Evolutionary conservation across 257 asterid species (phyloP).

Genomic region (Ajuga chamaepitys): DNA sequence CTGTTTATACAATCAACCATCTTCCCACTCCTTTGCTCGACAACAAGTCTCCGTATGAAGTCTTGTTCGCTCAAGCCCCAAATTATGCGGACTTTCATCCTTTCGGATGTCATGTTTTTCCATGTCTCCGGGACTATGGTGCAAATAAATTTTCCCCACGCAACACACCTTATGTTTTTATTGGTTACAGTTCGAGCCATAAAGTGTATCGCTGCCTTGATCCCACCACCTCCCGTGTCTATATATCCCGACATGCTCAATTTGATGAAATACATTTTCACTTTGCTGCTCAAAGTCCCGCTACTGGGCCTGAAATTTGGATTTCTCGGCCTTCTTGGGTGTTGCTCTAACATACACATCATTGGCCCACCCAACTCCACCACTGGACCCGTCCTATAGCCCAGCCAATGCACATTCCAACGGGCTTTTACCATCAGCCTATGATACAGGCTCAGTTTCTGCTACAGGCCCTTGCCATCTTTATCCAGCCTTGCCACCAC

Average conservation of each 20-base stretch:
- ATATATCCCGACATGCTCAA: not conserved
- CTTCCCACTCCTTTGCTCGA: not conserved
- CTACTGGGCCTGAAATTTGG: too few species aligned
- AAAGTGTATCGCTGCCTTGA: not conserved
- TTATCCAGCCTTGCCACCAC: too few species aligned
- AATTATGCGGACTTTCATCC: not conserved
- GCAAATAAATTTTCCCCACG: not conserved
- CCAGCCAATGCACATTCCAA: too few species aligned
- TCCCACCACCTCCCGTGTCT: not conserved
- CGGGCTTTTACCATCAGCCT: too few species aligned
- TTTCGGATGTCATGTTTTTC: not conserved
- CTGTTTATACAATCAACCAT: too few species aligned
- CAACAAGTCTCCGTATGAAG: not conserved
- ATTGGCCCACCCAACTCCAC: too few species aligned
- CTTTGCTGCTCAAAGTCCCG: too few species aligned
- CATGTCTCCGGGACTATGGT: not conserved
- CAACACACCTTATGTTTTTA: not conserved
- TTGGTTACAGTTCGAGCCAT: not conserved
- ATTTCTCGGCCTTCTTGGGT: too few species aligned
- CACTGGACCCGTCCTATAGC: too few species aligned
- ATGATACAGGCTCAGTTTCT: too few species aligned
- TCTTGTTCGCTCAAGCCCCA: not conserved
- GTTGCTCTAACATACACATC: too few species aligned
- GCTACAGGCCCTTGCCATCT: too few species aligned
- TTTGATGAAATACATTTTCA: not conserved